Percentiles rank a stretch among this genome's conserved stretches.
Conservation (phyloP, 345 rosid genomes). For the Eucalyptus leucophloia region DNA sequence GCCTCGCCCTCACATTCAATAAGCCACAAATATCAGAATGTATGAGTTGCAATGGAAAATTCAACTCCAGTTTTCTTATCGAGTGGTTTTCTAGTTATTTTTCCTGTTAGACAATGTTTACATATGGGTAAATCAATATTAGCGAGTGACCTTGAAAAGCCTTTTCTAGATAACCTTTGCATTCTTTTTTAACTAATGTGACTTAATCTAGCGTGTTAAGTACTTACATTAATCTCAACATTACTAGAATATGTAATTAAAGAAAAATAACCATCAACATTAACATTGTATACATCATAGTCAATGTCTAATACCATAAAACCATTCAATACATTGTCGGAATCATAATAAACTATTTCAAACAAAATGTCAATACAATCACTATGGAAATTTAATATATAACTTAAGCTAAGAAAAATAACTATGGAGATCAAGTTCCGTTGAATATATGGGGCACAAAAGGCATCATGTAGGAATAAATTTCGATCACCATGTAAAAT, state of each 20-base stretch:
- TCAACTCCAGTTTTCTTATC: fast-evolving
- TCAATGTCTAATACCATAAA: too few species aligned
- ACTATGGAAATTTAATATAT: fast-evolving
- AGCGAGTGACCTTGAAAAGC: fast-evolving
- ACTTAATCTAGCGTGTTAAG: fast-evolving
- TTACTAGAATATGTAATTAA: too few species aligned
- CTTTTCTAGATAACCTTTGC: fast-evolving
- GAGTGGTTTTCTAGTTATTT: too few species aligned
- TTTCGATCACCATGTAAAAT: fast-evolving
- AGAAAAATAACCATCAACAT: too few species aligned
- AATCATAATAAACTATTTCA: too few species aligned
- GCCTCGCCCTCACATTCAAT: fast-evolving
- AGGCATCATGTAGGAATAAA: too few species aligned
- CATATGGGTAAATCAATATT: too few species aligned
- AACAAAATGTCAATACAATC: too few species aligned
- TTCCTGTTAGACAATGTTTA: fast-evolving
- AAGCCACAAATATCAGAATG: fast-evolving
- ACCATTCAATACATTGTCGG: fast-evolving
- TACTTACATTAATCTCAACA: too few species aligned
- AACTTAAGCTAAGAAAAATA: fast-evolving
- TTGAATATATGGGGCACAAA: too few species aligned
- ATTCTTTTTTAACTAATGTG: fast-evolving
- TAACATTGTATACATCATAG: too few species aligned
- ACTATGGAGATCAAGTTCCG: fast-evolving
- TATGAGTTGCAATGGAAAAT: too few species aligned